Conservation (phyloP, 129 eudicot genomes). For the Arctium minus region DNA sequence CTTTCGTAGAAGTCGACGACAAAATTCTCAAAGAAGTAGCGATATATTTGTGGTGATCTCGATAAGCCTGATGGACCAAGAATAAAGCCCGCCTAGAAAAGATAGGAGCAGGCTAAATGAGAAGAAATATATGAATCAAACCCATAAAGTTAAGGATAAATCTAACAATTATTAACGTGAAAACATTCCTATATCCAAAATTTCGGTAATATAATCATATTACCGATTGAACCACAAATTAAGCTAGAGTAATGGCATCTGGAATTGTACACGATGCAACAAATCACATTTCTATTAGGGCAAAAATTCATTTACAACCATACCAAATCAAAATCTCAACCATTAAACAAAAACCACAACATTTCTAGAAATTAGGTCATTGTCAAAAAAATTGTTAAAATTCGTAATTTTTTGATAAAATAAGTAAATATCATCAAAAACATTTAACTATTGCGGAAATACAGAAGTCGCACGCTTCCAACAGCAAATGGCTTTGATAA, state of each 20-base stretch:
- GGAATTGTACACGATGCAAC: not conserved
- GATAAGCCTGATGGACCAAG: constrained; percentile 80
- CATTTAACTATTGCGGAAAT: not conserved
- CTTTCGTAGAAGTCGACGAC: constrained; percentile 67
- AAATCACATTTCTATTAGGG: not conserved
- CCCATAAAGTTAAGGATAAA: not conserved
- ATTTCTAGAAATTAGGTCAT: not conserved
- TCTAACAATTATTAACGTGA: not conserved
- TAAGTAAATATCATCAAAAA: not conserved
- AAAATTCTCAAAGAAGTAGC: constrained; percentile 52
- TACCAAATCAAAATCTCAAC: not conserved
- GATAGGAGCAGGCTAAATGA: not conserved
- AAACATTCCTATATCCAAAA: not conserved
- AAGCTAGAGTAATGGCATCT: not conserved
- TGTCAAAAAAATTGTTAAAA: too few relatives aligned
- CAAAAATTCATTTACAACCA: not conserved
- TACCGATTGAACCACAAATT: not conserved
- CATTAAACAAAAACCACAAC: not conserved
- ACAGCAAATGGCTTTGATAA: not conserved
- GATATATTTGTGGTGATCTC: constrained; percentile 24
- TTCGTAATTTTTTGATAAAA: too few relatives aligned
- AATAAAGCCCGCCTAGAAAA: constrained; percentile 77
- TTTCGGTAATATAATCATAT: not conserved
- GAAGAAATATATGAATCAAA: not conserved
- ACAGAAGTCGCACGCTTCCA: not conserved